These are phyloP conservation scores for Thymus mandschuricus DNA, from an alignment of 257 asterid species.

Conservation along the genomic window DNA sequence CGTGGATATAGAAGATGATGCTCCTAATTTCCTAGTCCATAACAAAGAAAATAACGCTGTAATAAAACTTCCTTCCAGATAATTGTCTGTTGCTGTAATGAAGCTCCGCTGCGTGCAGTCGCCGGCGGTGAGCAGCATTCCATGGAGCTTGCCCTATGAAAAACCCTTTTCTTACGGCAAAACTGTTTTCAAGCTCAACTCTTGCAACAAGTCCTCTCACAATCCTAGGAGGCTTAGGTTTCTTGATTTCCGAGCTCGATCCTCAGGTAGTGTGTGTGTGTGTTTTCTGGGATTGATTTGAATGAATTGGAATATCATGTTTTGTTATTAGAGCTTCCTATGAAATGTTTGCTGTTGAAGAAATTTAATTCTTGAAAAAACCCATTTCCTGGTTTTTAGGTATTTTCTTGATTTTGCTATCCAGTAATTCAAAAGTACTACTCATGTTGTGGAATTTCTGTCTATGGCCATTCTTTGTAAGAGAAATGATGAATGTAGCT, in stretches of 20 bases:
- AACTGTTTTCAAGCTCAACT: slow-evolving; percentile 33
- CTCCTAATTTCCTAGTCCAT: slow-evolving; percentile 23
- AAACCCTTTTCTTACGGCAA: slow-evolving; percentile 56
- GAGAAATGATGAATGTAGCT: neutral
- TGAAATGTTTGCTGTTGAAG: neutral
- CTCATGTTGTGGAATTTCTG: neutral
- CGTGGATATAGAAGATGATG: slow-evolving; percentile 34
- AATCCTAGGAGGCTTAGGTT: slow-evolving; percentile 38
- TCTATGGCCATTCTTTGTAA: neutral
- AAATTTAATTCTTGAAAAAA: no score
- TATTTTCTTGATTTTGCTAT: no score
- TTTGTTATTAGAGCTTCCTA: slow-evolving; percentile 3
- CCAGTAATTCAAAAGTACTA: no score
- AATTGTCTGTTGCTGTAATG: slow-evolving; percentile 45
- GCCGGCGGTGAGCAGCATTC: slow-evolving; percentile 51
- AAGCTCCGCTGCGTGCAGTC: slow-evolving; percentile 58
- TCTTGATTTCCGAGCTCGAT: slow-evolving; percentile 50
- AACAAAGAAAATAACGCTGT: neutral
- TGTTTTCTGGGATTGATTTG: neutral
- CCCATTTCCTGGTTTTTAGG: no score
- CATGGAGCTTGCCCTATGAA: slow-evolving; percentile 45
- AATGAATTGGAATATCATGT: neutral
- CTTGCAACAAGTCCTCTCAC: slow-evolving; percentile 37
- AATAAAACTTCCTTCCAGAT: neutral
- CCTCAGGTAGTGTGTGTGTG: slow-evolving; percentile 52